phyloP scores from a whole-genome alignment of 495 filamentous ascomycete species.

The Aspergillus sparsus region DNA sequence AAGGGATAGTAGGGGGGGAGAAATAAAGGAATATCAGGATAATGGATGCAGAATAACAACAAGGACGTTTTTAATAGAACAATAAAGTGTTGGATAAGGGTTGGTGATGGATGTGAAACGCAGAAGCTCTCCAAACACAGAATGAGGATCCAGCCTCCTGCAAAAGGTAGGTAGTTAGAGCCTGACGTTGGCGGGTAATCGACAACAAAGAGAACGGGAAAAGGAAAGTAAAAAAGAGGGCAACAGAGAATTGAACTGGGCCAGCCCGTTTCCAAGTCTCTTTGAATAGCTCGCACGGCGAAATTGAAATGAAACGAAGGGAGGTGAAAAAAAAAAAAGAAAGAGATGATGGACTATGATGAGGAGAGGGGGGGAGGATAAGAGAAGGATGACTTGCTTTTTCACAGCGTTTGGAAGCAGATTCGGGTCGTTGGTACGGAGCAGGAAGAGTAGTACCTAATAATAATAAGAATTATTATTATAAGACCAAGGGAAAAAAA shows the following conservation, averaged over 20 bases:
- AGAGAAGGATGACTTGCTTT: conserved; percentile 24
- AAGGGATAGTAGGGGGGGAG: not conserved
- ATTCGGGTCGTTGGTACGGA: conserved; percentile 15
- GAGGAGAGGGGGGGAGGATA: conserved; percentile 17
- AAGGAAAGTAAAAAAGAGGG: conserved; percentile 32
- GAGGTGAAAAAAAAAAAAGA: conserved; percentile 28
- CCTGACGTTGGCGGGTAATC: conserved; percentile 25
- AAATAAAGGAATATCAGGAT: conserved; percentile 15
- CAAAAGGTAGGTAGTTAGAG: conserved; percentile 23
- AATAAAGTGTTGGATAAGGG: conserved; percentile 11
- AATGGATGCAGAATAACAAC: conserved; percentile 16
- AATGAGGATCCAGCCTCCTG: conserved; percentile 46
- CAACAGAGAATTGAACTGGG: conserved; percentile 43
- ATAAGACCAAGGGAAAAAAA: conserved; percentile 16
- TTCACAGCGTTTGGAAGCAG: conserved; percentile 23
- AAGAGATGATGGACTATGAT: conserved; percentile 18
- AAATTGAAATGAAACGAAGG: conserved; percentile 41
- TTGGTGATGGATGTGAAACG: conserved; percentile 27
- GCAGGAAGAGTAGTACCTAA: conserved; percentile 16
- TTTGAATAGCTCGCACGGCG: conserved; percentile 44
- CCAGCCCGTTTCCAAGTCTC: conserved; percentile 46
- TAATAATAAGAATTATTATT: conserved; percentile 23
- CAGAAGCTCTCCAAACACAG: conserved; percentile 27
- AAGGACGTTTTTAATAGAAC: conserved; percentile 12
- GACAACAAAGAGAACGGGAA: conserved; percentile 34